Conservation (phyloP, 2,329 filamentous ascomycete species). For the Plectosphaerella cucumerina region DNA sequence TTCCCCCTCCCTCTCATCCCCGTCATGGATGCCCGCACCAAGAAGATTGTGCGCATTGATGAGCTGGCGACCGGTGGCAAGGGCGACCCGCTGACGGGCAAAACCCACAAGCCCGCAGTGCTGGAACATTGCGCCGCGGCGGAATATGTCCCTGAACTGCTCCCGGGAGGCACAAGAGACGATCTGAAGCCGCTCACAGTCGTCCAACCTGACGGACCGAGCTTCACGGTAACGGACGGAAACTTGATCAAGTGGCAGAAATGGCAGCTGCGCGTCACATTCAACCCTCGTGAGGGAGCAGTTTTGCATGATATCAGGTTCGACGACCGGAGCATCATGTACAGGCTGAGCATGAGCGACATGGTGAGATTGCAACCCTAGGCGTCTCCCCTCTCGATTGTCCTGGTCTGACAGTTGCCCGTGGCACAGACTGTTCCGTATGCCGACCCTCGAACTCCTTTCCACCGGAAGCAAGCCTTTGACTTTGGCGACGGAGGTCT, state of each 20-base stretch:
- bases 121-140: not conserved
- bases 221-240: slow-evolving; percentile 44
- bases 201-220: slow-evolving; percentile 56
- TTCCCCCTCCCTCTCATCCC: slow-evolving; percentile 43
- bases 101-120: slow-evolving; percentile 2
- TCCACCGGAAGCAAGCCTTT: slow-evolving; percentile 58
- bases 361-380: slow-evolving; percentile 32
- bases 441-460: slow-evolving; percentile 10
- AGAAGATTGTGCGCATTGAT: slow-evolving; percentile 27
- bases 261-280: slow-evolving; percentile 57
- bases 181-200: slow-evolving; percentile 59
- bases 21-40: slow-evolving; percentile 27
- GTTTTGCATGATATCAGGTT: slow-evolving; percentile 57
- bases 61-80: slow-evolving; percentile 27
- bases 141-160: slow-evolving; percentile 35
- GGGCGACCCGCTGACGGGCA: slow-evolving; percentile 12
- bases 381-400: no score
- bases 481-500: slow-evolving; percentile 65
- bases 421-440: slow-evolving; percentile 8
- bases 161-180: slow-evolving; percentile 33
- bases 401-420: no score
- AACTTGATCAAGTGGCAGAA: slow-evolving; percentile 41
- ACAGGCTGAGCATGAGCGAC: slow-evolving; percentile 53
- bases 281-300: slow-evolving; percentile 55
- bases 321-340: slow-evolving; percentile 51